Base-by-base conservation (phyloP, 352 stramenopile species). In the Peronospora destructor region DNA sequence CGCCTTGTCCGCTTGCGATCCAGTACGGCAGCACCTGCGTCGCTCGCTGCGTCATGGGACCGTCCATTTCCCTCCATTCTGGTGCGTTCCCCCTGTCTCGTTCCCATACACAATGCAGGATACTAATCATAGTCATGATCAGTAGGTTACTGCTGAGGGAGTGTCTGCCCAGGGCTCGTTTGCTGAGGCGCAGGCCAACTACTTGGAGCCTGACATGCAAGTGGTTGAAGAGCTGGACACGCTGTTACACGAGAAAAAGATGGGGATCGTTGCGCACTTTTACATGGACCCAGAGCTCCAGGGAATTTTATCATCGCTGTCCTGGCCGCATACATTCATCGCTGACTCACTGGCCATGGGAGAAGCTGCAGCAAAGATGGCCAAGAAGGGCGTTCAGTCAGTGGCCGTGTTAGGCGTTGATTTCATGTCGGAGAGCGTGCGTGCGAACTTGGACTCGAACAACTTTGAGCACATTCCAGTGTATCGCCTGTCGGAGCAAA, bases 251-350 rank as follows among this genome's bases (percentile, higher is more conserved):
- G 67, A 84, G 25, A 93, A 95, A 53, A 97, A 98, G 49, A 95
- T 98, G 71, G 93, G 94, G 40, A 92, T 98, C 52, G 94, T 98
- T 19, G 94, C 94, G 14, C 95, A 98, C 49, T 98, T 98, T 60
- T 98, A 98, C 77, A 98, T 98, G 95, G 95, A 98, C 74, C 92
- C 97, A 2, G 95, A 98, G 73, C 73, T 98, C 23, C 93, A 98
- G 61, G 85, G 85, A 44, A 72, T 91, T 12, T 53, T 95, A 4
- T 87, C 82, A 45, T 82, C 82, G 36, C 65, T 96, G 3, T 76
- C 66, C 43, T 96, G 86, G 77, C 77, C 85, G 34, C 74, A 97
- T 53, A 95, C 97, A 53, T 90, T 91, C 50, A 96, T 98, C 56
- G 91, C 93, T 8, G 94, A 98, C 73, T 98, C 93, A 28, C 70